Conservation (phyloP, 1,284 basidiomycete species). For the Tranzscheliella williamsii region DNA sequence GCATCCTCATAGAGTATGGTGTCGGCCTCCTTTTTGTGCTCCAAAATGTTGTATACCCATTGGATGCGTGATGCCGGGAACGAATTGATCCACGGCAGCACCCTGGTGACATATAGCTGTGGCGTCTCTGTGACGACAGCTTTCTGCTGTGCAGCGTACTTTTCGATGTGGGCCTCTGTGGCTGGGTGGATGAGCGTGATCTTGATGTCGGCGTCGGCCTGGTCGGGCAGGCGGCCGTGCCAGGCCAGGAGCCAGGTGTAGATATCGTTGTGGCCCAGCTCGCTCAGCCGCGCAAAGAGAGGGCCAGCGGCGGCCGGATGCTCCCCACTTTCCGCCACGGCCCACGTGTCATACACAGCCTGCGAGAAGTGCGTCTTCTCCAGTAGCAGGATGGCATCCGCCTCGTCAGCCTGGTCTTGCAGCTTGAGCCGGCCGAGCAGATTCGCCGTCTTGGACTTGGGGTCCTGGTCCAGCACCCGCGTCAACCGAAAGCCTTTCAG, state of each 20-base stretch:
- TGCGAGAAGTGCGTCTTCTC: conserved; percentile 55
- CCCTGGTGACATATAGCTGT: conserved; percentile 43
- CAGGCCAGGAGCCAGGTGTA: conserved; percentile 58
- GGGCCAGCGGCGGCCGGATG: not conserved
- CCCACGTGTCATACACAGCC: conserved; percentile 5
- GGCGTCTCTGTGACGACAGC: conserved; percentile 64
- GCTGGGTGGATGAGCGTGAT: conserved; percentile 54
- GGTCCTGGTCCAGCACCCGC: conserved; percentile 43
- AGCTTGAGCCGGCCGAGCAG: conserved; percentile 21
- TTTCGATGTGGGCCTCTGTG: conserved; percentile 58
- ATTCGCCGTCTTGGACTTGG: conserved; percentile 32
- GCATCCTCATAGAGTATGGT: conserved; percentile 73
- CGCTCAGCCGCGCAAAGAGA: conserved; percentile 15
- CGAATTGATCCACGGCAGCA: conserved; percentile 52
- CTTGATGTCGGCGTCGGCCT: conserved; percentile 46
- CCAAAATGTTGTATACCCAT: conserved; percentile 88
- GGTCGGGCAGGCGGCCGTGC: not conserved
- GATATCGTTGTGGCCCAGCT: conserved; percentile 56
- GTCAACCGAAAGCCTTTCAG: conserved; percentile 45
- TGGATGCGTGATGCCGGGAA: conserved; percentile 65
- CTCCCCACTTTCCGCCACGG: not conserved
- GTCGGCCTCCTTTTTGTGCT: conserved; percentile 76
- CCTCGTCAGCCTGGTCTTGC: not conserved
- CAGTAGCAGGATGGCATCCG: conserved; percentile 47
- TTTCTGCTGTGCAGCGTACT: conserved; percentile 79